phyloP scores from a whole-genome alignment of 2,329 filamentous ascomycete species.

The Pezicula rhizophila region DNA sequence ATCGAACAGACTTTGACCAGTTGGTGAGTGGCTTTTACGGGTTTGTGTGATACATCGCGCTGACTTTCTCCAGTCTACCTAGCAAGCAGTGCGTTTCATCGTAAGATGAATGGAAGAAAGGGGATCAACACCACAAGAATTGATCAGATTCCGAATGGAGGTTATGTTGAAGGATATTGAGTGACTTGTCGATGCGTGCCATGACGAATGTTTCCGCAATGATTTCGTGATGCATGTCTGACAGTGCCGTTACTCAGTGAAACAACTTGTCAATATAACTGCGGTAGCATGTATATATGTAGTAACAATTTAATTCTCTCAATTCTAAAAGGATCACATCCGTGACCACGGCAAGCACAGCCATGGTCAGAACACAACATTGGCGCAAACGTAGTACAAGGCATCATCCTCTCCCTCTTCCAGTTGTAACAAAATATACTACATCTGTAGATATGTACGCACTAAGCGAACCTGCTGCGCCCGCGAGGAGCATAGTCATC shows the following conservation, averaged over 20 bases:
- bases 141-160: constrained; percentile 29
- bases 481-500: constrained; percentile 19
- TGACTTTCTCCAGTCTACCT: constrained; percentile 27
- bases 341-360: too few species aligned
- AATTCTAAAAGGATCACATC: too few species aligned
- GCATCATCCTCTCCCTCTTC: background rate
- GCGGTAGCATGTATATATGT: too few species aligned
- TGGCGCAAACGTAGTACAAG: too few species aligned
- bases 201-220: background rate
- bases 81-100: constrained; percentile 28
- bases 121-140: constrained; percentile 31
- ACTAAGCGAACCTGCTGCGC: constrained; percentile 25
- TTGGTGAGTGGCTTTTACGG: constrained; percentile 11
- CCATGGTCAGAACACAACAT: too few species aligned
- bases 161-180: constrained; percentile 5
- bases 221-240: too few species aligned
- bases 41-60: background rate
- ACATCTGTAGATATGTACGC: constrained; percentile 16
- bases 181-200: background rate
- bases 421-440: background rate
- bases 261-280: too few species aligned
- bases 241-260: too few species aligned
- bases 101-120: constrained; percentile 32
- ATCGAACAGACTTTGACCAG: constrained; percentile 32
- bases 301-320: background rate